Evolutionary conservation across 2,329 filamentous ascomycete species (phyloP), one percentile per base, ranked within the genome.

Genomic region (Pezicula rhizophila): DNA sequence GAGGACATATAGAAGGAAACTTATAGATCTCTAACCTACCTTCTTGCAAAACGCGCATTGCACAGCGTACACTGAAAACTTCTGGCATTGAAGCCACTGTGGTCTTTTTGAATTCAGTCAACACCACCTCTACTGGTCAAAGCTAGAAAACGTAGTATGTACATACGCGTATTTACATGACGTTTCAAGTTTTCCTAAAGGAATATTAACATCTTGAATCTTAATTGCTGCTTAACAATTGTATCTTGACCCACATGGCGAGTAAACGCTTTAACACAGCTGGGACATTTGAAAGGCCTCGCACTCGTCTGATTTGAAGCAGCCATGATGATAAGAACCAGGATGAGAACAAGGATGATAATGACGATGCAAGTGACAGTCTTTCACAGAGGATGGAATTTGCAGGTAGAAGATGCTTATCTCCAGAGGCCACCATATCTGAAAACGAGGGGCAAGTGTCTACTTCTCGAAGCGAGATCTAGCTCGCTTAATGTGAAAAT

Each of bases 131-230:
- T 40, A 5, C 23, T 18, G 5, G 26, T n/a, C 7, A 25, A 7
- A 26, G 40, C 10, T 11, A 25, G 11, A 12, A 26, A 14, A 14
- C 14, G 23, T 7, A 7, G 6, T 23, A 23, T 23, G 23, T 23
- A 20, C 47, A 45, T 25, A 49, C 47, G 47, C 5, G 47, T 49
- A 42, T 49, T 45, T 5, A 49, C 26, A 35, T 49, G 47, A 23
- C 47, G 20, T 14, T 49, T 49, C 17, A 49, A 25, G 23, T 49
- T 49, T 26, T 49, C 47, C 47, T 49, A 35, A 5, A 31, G 17
- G 11, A 28, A 20, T 44, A 28, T 11, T 2, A 11, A n/a, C 12
- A 42, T 25, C 14, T 42, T 17, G 20, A n/a, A 4, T 42, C 23
- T 8, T 42, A 6, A n/a, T 8, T 26, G 11, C 23, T 28, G 40